phyloP scores from a whole-genome alignment of 1,284 basidiomycete species.

The Ganoderma resinaceum region DNA sequence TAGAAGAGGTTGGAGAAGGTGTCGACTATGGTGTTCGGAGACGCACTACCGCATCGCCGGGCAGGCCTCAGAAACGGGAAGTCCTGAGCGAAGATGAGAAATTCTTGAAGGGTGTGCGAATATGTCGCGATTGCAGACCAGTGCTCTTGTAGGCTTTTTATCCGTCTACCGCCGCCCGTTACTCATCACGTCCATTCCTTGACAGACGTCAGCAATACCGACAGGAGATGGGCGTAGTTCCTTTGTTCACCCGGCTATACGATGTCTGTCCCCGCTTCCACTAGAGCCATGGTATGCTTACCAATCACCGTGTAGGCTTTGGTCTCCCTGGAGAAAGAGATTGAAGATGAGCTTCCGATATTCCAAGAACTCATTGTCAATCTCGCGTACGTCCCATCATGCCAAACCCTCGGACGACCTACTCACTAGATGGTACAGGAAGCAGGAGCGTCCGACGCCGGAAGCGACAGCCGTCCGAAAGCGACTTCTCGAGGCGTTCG shows the following conservation, averaged over 20 bases:
- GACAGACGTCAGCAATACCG: slow-evolving; percentile 81
- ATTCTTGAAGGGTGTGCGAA: slow-evolving; percentile 82
- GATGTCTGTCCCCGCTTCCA: slow-evolving; percentile 51
- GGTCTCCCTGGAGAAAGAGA: slow-evolving; percentile 79
- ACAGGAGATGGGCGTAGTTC: slow-evolving; percentile 68
- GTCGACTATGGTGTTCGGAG: slow-evolving; percentile 84
- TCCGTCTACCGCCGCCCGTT: background rate
- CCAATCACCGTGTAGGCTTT: slow-evolving; percentile 57
- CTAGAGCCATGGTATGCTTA: background rate
- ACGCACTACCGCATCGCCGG: slow-evolving; percentile 39
- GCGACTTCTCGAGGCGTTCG: slow-evolving; percentile 82
- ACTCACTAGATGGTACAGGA: slow-evolving; percentile 45
- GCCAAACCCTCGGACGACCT: background rate
- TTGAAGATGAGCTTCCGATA: slow-evolving; percentile 70
- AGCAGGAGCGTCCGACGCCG: slow-evolving; percentile 66
- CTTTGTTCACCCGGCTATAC: slow-evolving; percentile 75
- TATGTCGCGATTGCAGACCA: slow-evolving; percentile 84
- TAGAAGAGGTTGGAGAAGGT: slow-evolving; percentile 88
- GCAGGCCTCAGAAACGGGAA: slow-evolving; percentile 45
- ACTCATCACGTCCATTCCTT: background rate
- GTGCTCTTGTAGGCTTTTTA: slow-evolving; percentile 64
- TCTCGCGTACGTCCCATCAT: slow-evolving; percentile 51
- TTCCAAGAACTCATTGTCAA: slow-evolving; percentile 73
- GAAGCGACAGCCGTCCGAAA: slow-evolving; percentile 80
- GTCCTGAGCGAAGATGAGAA: slow-evolving; percentile 72